Conservation (phyloP, 345 rosid species). For the Acer saccharum region DNA sequence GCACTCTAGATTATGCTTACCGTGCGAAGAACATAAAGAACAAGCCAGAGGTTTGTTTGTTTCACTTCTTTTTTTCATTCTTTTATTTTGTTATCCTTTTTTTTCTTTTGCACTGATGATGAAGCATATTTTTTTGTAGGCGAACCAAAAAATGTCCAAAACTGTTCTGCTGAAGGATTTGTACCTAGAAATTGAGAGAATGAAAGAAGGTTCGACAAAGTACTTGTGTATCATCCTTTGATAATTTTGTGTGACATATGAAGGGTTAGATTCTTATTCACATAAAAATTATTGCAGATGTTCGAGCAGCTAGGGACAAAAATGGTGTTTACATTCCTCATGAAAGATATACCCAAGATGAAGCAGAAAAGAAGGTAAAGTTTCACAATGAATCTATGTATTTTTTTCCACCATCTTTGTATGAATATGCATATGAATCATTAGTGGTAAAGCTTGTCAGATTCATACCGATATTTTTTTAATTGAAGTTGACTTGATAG, state of each 20-base stretch:
- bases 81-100: not conserved
- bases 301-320: slow-evolving; percentile 90
- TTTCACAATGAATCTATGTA: not conserved
- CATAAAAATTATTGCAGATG: slow-evolving; percentile 51
- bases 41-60: slow-evolving; percentile 75
- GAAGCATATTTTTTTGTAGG: slow-evolving; percentile 49
- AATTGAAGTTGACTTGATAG: not conserved
- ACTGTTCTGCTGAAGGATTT: slow-evolving; percentile 85
- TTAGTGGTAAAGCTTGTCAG: not conserved
- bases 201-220: slow-evolving; percentile 78
- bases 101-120: slow-evolving; percentile 17
- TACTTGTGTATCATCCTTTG: not conserved
- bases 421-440: not conserved
- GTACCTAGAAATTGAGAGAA: slow-evolving; percentile 81
- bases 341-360: slow-evolving; percentile 80
- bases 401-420: not conserved
- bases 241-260: slow-evolving; percentile 5
- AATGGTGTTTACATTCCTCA: slow-evolving; percentile 88
- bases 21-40: slow-evolving; percentile 94
- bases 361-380: slow-evolving; percentile 87
- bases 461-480: not conserved
- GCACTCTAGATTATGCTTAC: slow-evolving; percentile 90
- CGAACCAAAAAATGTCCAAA: slow-evolving; percentile 88
- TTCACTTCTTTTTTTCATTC: slow-evolving; percentile 17
- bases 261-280: slow-evolving; percentile 3